phyloP scores from a whole-genome alignment of 352 stramenopile species.

The Halophytophthora polymorphica region DNA sequence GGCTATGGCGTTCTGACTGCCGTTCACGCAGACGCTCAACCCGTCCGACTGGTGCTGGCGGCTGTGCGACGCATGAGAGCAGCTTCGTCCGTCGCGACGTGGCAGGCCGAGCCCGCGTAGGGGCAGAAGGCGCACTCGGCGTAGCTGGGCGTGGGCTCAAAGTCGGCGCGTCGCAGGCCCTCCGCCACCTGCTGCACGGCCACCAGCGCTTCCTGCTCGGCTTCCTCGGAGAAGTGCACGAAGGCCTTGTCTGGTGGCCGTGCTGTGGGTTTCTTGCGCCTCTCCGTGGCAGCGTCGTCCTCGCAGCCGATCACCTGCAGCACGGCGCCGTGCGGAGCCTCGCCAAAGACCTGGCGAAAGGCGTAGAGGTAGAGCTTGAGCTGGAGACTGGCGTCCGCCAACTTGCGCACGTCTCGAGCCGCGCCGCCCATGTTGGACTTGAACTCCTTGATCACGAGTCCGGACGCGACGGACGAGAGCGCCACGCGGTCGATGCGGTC shows the following conservation, averaged over 20 bases:
- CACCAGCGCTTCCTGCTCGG: conserved; percentile 31
- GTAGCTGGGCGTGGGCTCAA: conserved; percentile 52
- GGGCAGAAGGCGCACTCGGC: conserved; percentile 71
- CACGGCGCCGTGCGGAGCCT: conserved; percentile 46
- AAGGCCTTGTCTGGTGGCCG: conserved; percentile 21
- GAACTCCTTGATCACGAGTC: conserved; percentile 74
- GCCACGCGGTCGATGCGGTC: conserved; percentile 61
- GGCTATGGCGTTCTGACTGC: too few species aligned
- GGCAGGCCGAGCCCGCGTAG: conserved; percentile 58
- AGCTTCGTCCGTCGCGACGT: conserved; percentile 24
- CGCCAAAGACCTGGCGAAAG: conserved; percentile 52
- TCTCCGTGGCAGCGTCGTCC: conserved; percentile 4
- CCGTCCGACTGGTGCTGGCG: background rate
- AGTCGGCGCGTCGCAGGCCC: conserved; percentile 45
- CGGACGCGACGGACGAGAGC: conserved; percentile 1
- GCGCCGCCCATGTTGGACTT: conserved; percentile 73
- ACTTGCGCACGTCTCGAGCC: conserved; percentile 43
- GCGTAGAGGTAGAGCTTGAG: conserved; percentile 84
- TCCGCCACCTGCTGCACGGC: conserved; percentile 33
- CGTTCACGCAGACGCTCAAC: background rate
- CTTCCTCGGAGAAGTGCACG: conserved; percentile 31
- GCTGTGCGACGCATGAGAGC: conserved; percentile 11
- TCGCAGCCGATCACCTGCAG: conserved; percentile 60
- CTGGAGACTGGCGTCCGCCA: conserved; percentile 70
- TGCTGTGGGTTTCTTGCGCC: conserved; percentile 6